Evolutionary conservation across 2,329 filamentous ascomycete species (phyloP), one percentile per base, ranked within the genome.

Genomic region (Colletotrichum destructivum): DNA sequence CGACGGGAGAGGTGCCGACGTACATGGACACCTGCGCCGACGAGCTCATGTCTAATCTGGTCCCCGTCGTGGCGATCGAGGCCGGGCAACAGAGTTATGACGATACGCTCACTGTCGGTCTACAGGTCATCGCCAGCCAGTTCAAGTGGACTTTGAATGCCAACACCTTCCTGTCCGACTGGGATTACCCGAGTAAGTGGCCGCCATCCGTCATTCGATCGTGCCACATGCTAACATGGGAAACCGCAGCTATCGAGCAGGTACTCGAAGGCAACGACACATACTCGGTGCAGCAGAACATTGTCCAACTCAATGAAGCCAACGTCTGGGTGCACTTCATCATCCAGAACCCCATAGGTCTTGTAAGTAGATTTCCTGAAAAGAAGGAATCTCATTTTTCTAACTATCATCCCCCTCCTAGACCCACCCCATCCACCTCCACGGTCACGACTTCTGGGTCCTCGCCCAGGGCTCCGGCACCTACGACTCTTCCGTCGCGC

Each of bases 121-220:
- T 71, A 23, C 61, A 60, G 13, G 76, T 77, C 57, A 66, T 76
- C 35, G 74, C 75, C 13, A 76, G 79, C 35, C 79, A 83, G 73
- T 85, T 87, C 77, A 80, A 80, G 49, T 88, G 86, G 86, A 84
- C 81, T 11, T 76, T 88, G 63, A 87, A 87, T 77, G 81, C 78
- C 44, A 86, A 81, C 13, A 83, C 83, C 11, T 82, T 88, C 77
- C 63, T 80, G 7, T 79, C 88, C 7, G 80, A 88, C 66, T 88
- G 86, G 80, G 77, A 77, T 11, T 76, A 86, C 61, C 87, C 87
- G 7, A 88, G 66, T 69, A 46, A 65, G 66, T 65, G 3, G 3
- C 49, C 18, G 6, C 18, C 7, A 57, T 7, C 21, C 35, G 13
- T 31, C 9, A 11, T 23, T 7, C 21, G 23, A 9, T 31, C 9